Evolutionary conservation across 2,329 filamentous ascomycete species (phyloP), one percentile per base, ranked within the genome.

Genomic region (Exophiala aquamarina): DNA sequence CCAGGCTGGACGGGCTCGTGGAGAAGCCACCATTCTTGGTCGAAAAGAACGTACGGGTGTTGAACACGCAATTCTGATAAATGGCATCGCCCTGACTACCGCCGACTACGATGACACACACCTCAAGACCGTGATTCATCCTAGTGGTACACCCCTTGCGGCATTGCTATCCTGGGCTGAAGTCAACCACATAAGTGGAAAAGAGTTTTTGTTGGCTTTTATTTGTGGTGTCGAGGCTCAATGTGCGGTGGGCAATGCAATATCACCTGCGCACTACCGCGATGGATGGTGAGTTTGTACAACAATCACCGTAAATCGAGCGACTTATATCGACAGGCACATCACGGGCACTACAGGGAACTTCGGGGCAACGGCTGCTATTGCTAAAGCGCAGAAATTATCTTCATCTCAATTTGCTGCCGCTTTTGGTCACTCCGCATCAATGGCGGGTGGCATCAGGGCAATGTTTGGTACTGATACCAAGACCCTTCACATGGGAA

Each of bases 91-190:
- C 9, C 75, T 72, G 17, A 75, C 79, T 47, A 72, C 77, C 1
- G 72, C 79, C 44, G 75, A 79, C 54, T 80, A 78, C 58, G 77
- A 80, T 49, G 75, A 79, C 57, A 79, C 75, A 1, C 76, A 79
- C 52, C 65, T 78, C 1, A 73, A 75, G 35, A 79, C 73, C 3
- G 75, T 79, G 47, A 79, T 79, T 32, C 77, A 80, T 51, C 76
- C 76, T 0, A 69, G 73, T 0, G 75, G 76, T 0, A 72, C 75
- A 0, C 72, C 79, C 0, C 72, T 74, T 1, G 70, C 66, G 28
- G 76, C 76, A 0, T 58, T 79, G 1, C 65, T 80, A 3, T 71
- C 76, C 1, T 68, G 72, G 13, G 67, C 71, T 1, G 72, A 77
- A 49, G 67, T 63, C 49, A 26, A 45, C 10, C 47, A 39, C 13